Percentiles rank a stretch among this genome's conserved stretches.
phyloP scores from a whole-genome alignment of 2,329 filamentous ascomycete species.

The Arthrobotrys musiformis region DNA sequence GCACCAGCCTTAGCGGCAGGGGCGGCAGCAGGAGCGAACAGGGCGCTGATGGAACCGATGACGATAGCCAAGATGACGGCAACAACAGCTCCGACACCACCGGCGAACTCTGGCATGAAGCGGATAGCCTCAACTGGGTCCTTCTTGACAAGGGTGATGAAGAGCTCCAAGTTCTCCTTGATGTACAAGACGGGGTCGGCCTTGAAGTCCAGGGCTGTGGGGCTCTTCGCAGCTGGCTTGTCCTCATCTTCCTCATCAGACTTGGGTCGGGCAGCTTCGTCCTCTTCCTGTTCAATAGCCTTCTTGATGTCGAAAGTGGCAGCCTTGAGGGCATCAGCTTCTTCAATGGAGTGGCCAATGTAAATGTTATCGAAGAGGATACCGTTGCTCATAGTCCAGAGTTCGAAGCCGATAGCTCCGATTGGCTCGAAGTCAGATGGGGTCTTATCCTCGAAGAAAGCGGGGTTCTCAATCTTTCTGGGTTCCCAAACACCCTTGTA shows the following conservation, averaged over 20 bases:
- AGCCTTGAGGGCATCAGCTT: slow-evolving; percentile 86
- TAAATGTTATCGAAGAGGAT: slow-evolving; percentile 99
- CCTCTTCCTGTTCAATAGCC: slow-evolving; percentile 80
- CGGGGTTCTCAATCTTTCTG: slow-evolving; percentile 95
- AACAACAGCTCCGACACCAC: slow-evolving; percentile 76
- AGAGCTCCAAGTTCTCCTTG: slow-evolving; percentile 92
- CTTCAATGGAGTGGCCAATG: slow-evolving; percentile 94
- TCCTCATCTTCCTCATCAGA: slow-evolving; percentile 61
- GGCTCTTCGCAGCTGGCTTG: slow-evolving; percentile 73
- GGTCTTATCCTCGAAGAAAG: slow-evolving; percentile 96
- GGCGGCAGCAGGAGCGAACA: slow-evolving; percentile 73
- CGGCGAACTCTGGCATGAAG: slow-evolving; percentile 91
- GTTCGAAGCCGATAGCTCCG: slow-evolving; percentile 96
- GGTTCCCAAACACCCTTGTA: slow-evolving; percentile 98
- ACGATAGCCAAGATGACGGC: slow-evolving; percentile 78
- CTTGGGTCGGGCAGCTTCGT: slow-evolving; percentile 81
- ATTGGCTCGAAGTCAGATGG: slow-evolving; percentile 98
- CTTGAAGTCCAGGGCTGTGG: slow-evolving; percentile 83
- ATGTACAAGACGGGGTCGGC: slow-evolving; percentile 89
- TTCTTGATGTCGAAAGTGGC: slow-evolving; percentile 93
- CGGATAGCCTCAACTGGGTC: slow-evolving; percentile 86
- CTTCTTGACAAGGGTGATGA: slow-evolving; percentile 82
- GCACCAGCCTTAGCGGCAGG: slow-evolving; percentile 59
- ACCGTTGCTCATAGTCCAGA: slow-evolving; percentile 99
- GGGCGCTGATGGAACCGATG: slow-evolving; percentile 73